A percentile compares a stretch with the other conserved stretches of the same genome.
These are phyloP conservation scores for Senecio squalidus DNA, from an alignment of 140 eudicot species.

Conservation along the genomic window DNA sequence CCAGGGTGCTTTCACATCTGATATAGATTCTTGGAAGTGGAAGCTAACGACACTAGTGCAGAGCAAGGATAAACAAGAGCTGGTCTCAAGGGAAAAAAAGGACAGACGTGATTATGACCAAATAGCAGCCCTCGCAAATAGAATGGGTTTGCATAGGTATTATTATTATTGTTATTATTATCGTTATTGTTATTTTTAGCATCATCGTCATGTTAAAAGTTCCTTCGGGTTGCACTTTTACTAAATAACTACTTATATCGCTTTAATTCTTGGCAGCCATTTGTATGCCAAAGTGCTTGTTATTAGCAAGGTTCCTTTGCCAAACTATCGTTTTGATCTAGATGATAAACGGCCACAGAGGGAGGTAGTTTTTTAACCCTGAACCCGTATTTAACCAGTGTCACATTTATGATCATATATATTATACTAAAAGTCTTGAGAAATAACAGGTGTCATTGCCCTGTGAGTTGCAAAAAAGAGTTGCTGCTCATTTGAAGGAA, in stretches of 20 bases:
- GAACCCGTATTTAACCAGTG: background rate
- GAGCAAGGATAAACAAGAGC: conserved; percentile 61
- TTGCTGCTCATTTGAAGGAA: conserved; percentile 47
- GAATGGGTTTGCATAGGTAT: conserved; percentile 92
- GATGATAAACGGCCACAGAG: conserved; percentile 98
- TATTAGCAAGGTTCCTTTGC: conserved; percentile 90
- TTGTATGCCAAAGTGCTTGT: conserved; percentile 80
- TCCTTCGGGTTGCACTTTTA: background rate
- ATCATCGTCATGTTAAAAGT: conserved; percentile 4
- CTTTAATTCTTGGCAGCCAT: conserved; percentile 54
- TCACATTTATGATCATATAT: background rate
- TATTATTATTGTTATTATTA: conserved; percentile 18
- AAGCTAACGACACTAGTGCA: conserved; percentile 47
- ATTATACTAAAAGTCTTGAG: conserved; percentile 21
- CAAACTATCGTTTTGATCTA: conserved; percentile 91
- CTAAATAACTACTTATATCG: conserved; percentile 16
- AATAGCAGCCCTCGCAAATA: conserved; percentile 75
- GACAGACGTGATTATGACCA: conserved; percentile 85
- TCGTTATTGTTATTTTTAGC: conserved; percentile 31
- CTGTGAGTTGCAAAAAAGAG: conserved; percentile 59
- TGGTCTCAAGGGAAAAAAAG: conserved; percentile 86
- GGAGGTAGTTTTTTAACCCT: conserved; percentile 49
- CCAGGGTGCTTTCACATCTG: conserved; percentile 53
- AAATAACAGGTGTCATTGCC: conserved; percentile 52
- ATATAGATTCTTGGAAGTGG: conserved; percentile 64